These are phyloP conservation scores for Solanum lycopersicoides DNA, from an alignment of 257 asterid species.

Conservation along the genomic window DNA sequence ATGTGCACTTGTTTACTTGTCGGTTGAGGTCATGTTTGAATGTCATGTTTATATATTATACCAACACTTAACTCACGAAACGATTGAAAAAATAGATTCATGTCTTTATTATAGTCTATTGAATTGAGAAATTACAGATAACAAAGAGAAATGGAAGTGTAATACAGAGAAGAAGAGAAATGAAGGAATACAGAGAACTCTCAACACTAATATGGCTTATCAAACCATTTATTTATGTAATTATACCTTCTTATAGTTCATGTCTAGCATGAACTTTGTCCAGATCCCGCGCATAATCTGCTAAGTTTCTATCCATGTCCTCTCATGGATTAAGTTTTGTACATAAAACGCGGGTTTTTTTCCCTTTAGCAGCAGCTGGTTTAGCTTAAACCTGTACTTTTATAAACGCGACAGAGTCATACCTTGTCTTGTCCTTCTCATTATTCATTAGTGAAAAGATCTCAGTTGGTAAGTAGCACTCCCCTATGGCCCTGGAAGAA, in stretches of 20 bases:
- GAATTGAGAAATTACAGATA: neutral
- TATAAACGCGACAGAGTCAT: constrained; percentile 3
- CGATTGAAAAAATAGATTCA: neutral
- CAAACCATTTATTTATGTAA: neutral
- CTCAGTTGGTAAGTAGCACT: neutral
- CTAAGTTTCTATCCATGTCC: neutral
- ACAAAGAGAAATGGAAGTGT: neutral
- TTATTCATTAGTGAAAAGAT: neutral
- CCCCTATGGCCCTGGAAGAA: neutral
- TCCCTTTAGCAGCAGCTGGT: neutral
- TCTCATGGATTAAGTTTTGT: neutral
- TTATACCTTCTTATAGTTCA: neutral
- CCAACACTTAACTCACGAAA: neutral
- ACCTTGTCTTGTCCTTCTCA: neutral
- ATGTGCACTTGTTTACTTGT: neutral
- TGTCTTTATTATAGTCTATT: neutral
- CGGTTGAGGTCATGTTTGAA: neutral
- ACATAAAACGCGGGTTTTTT: neutral
- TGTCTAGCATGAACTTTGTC: neutral
- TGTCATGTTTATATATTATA: neutral
- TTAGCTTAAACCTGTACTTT: constrained; percentile 8
- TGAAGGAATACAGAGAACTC: neutral
- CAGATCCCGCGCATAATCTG: neutral
- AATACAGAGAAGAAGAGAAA: neutral
- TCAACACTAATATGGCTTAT: neutral